Conservation (phyloP, 768 basidiomycete species). For the Tricholoma sp. region DNA sequence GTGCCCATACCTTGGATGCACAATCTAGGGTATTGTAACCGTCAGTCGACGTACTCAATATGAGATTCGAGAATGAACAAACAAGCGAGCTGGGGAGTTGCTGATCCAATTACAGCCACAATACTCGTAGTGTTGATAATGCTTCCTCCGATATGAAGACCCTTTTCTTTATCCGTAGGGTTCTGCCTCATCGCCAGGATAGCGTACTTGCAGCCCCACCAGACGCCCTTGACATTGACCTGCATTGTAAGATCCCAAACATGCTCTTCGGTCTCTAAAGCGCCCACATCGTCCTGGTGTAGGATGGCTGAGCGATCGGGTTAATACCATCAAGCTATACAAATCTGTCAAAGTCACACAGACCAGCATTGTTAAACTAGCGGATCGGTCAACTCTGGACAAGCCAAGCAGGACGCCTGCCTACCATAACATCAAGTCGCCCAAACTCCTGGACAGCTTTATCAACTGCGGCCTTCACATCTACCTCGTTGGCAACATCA, state of each 20-base stretch:
- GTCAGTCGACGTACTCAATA: too few species aligned
- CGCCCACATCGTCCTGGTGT: slow-evolving; percentile 93
- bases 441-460: slow-evolving; percentile 81
- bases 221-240: slow-evolving; percentile 97
- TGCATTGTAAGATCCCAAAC: slow-evolving; percentile 95
- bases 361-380: slow-evolving; percentile 92
- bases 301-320: slow-evolving; percentile 80
- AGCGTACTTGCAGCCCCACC: slow-evolving; percentile 99
- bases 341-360: slow-evolving; percentile 10
- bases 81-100: slow-evolving; percentile 97
- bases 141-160: slow-evolving; percentile 77
- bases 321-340: too few species aligned
- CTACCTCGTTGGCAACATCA: slow-evolving; percentile 86
- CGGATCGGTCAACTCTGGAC: neutral
- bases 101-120: slow-evolving; percentile 92
- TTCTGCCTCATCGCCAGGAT: slow-evolving; percentile 96
- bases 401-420: slow-evolving; percentile 12
- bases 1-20: too few species aligned
- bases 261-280: slow-evolving; percentile 91
- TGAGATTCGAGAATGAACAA: too few species aligned
- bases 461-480: slow-evolving; percentile 80
- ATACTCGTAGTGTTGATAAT: slow-evolving; percentile 99
- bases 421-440: slow-evolving; percentile 89
- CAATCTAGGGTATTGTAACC: too few species aligned
- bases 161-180: slow-evolving; percentile 73